Evolutionary conservation across 140 eudicot genomes (phyloP), one percentile per base, ranked within the genome.

Genomic region (Erigeron philadelphicus): DNA sequence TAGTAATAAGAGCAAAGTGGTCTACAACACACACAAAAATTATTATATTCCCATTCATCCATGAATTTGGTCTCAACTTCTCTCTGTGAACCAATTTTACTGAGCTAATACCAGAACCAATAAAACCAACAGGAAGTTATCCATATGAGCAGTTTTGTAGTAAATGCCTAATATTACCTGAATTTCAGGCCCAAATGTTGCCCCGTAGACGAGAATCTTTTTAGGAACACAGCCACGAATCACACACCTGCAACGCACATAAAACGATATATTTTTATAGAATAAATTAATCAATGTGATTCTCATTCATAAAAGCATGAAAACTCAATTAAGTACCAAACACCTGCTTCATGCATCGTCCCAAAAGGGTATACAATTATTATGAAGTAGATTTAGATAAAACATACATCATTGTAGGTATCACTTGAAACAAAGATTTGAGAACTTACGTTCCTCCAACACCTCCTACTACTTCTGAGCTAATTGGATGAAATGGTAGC

Each of bases 191-290:
- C 98, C 96, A 73, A 78, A 92, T 49, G 84, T 31, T 68, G 98
- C 96, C 47, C 96, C 98, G 83, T 92, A 92, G 44, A 92, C 96
- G 75, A 89, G 50, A 70, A 92, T 92, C 93, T 92, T 92, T 78
- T 92, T 92, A 42, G 98, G 98, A 69, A 92, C 98, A 81, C 98
- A 92, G 47, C 98, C 98, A 62, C 98, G 98, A 76, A 92, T 81
- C 56, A 92, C 98, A 76, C 98, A 92, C 83, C 98, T 92, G 90
- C 68, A 79, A 70, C 61, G 68, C 69, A 60, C 42, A 55, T 49
- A 68, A 31, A 75, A 49, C 66, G 61, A 53, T 48, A 69, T 25
- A 64, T n/a, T 19, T 67, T 46, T 62, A 13, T 35, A 46, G 47
- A 42, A 38, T 8, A 6, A 40, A 12, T 60, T 0, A 41, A 43